A percentile compares a stretch with the other conserved stretches of the same genome.
These are phyloP conservation scores for Metroxylon sagu DNA, from an alignment of 176 grass and related monocot genomes.

Conservation along the genomic window DNA sequence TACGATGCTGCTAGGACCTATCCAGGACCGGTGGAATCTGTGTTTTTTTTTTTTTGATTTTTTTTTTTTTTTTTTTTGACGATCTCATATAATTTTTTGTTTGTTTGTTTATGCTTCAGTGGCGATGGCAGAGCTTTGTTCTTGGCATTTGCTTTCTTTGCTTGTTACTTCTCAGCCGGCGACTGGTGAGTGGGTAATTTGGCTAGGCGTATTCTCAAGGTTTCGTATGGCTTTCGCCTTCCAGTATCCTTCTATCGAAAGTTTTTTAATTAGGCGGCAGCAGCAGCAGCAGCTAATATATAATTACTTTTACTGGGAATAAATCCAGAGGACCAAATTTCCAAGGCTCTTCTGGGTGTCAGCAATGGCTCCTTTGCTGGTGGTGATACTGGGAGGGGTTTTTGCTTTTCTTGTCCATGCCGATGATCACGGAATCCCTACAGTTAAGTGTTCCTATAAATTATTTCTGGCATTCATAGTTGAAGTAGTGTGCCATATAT, in stretches of 20 bases:
- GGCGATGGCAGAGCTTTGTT: constrained; percentile 79
- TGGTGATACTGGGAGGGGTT: constrained; percentile 63
- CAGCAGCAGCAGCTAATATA: too few species aligned
- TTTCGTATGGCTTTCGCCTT: too few species aligned
- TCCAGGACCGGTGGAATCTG: background rate
- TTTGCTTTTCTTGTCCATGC: constrained; percentile 75
- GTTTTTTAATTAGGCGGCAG: too few species aligned
- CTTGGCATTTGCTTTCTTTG: constrained; percentile 71
- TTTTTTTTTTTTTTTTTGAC: too few species aligned
- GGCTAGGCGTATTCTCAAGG: too few species aligned
- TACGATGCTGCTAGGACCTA: too few species aligned
- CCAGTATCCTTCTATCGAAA: too few species aligned
- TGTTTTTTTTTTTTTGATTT: background rate
- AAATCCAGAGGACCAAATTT: constrained; percentile 58
- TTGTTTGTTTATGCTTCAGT: constrained; percentile 35
- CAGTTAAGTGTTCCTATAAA: constrained; percentile 31
- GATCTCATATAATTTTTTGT: constrained; percentile 1
- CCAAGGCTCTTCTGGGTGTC: constrained; percentile 85
- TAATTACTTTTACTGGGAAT: background rate
- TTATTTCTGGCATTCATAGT: too few species aligned
- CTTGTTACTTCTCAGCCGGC: constrained; percentile 47
- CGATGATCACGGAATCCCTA: constrained; percentile 78
- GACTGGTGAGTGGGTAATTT: constrained; percentile 50
- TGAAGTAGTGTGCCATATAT: too few species aligned
- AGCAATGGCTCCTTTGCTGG: constrained; percentile 67